Conservation (phyloP, 2,329 filamentous ascomycete species). For the Blastomyces percursus region DNA sequence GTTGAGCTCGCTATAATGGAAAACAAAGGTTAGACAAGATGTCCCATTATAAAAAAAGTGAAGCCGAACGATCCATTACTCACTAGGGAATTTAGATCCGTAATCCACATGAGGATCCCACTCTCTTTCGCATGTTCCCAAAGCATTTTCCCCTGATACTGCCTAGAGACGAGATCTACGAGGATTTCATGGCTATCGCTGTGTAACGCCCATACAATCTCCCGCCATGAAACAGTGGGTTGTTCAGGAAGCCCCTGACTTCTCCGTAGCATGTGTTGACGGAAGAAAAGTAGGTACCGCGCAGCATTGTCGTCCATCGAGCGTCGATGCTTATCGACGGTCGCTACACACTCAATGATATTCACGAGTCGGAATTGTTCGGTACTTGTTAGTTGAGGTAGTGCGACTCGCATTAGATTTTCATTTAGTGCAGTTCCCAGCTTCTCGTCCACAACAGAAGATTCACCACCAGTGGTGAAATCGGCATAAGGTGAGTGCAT, state of each 20-base stretch:
- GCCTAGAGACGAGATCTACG: conserved; percentile 66
- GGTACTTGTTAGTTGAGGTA: conserved; percentile 70
- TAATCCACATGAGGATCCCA: conserved; percentile 92
- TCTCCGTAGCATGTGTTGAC: conserved; percentile 64
- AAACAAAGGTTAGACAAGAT: conserved; percentile 14
- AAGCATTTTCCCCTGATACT: conserved; percentile 66
- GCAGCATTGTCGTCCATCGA: conserved; percentile 87
- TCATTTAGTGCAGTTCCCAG: conserved; percentile 62
- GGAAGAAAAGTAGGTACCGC: conserved; percentile 77
- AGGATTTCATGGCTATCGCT: conserved; percentile 69
- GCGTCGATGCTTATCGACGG: conserved; percentile 74
- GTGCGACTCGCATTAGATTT: conserved; percentile 59
- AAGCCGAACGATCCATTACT: conserved; percentile 22
- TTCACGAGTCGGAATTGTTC: conserved; percentile 79
- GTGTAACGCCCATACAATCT: conserved; percentile 37
- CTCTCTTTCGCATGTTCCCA: conserved; percentile 81
- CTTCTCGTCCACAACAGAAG: conserved; percentile 58
- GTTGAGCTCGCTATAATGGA: conserved; percentile 53
- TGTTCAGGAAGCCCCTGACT: conserved; percentile 49
- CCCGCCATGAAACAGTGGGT: conserved; percentile 47
- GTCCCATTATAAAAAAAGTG: background rate
- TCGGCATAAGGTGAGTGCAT: conserved; percentile 43
- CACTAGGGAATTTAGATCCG: conserved; percentile 65
- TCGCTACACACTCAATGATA: conserved; percentile 71
- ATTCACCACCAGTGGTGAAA: conserved; percentile 43